Base-by-base conservation (phyloP, 208 protist species). In the Acanthamoeba sp. region DNA sequence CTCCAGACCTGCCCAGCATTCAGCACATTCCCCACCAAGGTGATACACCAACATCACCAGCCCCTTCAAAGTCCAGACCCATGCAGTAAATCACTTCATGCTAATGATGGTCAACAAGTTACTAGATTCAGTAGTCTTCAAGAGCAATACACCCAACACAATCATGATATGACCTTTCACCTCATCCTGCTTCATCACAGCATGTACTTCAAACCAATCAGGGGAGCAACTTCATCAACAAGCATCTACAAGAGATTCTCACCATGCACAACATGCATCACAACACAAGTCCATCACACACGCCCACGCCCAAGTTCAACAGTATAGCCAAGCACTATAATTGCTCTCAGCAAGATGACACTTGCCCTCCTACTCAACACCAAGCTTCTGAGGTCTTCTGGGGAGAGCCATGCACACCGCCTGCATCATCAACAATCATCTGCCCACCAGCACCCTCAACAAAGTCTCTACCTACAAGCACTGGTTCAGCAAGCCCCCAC, bases 301-400 rank as follows among this genome's bases (percentile, higher is more conserved):
- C n/a, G n/a, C n/a, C n/a, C 52, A 91, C 84, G 5, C 84, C 42
- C 12, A 42, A 91, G 55, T 45, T 42, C 40, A 91, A 91, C 29
- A 42, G 84, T 14, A 32, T 91, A 14, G 84, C 84, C 27, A 32
- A 91, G 52, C 84, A 42, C 27, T 14, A 38, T 6, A 91, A 91
- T 29, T 29, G 84, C 84, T 10, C 27, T 91, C 29, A 29, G 9
- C 34, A 48, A 42, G 36, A 85, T 85, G 76, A 85, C n/a, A 16
- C 14, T n/a, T 18, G 36, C 40, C 24, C 16, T 85, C 24, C 27
- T 85, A 7, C 42, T 85, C 16, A 10, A 36, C 7, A 27, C 34
- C 36, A 32, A 32, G 10, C 76, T 85, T 10, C 34, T 16, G 16
- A 85, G 16, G 42, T 27, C 20, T 85, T 85, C 27, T 85, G 76